phyloP scores from a whole-genome alignment of 768 basidiomycete species.

The Kwoniella bestiolae region DNA sequence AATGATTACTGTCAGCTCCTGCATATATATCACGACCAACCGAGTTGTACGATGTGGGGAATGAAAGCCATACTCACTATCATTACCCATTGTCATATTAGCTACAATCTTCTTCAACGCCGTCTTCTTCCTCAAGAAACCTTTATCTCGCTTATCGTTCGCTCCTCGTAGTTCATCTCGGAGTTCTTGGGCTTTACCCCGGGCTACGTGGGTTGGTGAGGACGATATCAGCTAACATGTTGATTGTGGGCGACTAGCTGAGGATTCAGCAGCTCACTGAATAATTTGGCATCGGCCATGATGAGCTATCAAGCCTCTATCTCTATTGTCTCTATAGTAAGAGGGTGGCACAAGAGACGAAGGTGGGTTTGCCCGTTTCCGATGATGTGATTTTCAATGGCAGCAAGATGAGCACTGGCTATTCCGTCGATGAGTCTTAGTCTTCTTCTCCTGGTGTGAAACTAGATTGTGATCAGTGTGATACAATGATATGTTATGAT shows the following conservation, averaged over 20 bases:
- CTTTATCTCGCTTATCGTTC: constrained; percentile 90
- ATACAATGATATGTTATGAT: too few relatives aligned
- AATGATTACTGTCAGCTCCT: constrained; percentile 17
- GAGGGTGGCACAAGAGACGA: background rate
- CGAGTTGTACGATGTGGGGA: constrained; percentile 57
- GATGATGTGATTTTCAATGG: too few relatives aligned
- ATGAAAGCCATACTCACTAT: constrained; percentile 69
- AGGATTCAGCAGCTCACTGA: constrained; percentile 46
- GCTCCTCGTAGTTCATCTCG: constrained; percentile 87
- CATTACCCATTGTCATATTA: constrained; percentile 99
- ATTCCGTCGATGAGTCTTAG: too few relatives aligned
- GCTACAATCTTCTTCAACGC: constrained; percentile 97
- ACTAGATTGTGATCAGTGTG: too few relatives aligned
- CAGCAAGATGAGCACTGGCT: too few relatives aligned
- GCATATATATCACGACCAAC: background rate
- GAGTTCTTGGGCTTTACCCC: constrained; percentile 68
- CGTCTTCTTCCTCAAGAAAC: constrained; percentile 87
- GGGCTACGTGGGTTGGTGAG: constrained; percentile 34
- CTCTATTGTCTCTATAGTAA: background rate
- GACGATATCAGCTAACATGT: too few relatives aligned
- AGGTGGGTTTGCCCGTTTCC: too few relatives aligned
- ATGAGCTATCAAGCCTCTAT: constrained; percentile 2
- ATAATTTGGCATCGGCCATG: constrained; percentile 59
- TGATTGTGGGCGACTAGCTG: background rate
- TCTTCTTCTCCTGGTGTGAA: too few relatives aligned